A percentile compares a stretch with the other conserved stretches of the same genome.
Evolutionary conservation across 2,329 filamentous ascomycete species (phyloP).

Genomic region (Fusarium sp.): DNA sequence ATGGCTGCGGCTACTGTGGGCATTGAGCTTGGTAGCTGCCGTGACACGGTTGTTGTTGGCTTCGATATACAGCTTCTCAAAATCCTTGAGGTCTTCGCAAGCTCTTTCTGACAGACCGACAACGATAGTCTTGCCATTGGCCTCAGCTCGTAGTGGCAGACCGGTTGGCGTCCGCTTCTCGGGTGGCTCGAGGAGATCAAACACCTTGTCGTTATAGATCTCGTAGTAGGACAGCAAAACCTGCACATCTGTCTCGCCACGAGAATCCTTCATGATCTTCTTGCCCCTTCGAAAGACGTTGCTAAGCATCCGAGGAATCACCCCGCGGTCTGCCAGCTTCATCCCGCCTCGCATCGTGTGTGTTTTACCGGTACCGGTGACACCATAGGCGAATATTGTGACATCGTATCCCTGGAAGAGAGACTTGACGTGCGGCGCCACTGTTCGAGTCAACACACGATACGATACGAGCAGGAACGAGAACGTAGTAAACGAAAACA

Average conservation of each 20-base stretch:
- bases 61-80: constrained; percentile 89
- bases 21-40: constrained; percentile 90
- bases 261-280: constrained; percentile 84
- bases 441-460: constrained; percentile 59
- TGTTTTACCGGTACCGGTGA: constrained; percentile 93
- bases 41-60: constrained; percentile 92
- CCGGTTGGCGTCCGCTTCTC: constrained; percentile 87
- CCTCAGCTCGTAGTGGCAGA: constrained; percentile 84
- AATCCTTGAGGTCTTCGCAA: constrained; percentile 88
- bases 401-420: constrained; percentile 90
- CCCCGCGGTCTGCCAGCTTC: constrained; percentile 84
- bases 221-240: constrained; percentile 92
- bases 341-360: constrained; percentile 95
- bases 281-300: constrained; percentile 85
- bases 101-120: constrained; percentile 85
- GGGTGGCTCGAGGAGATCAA: constrained; percentile 85
- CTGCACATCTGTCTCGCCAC: constrained; percentile 74
- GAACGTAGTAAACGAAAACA: neutral
- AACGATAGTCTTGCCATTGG: constrained; percentile 86
- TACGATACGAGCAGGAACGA: neutral
- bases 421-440: constrained; percentile 88
- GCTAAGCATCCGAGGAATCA: constrained; percentile 87
- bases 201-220: constrained; percentile 97
- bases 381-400: constrained; percentile 92
- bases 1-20: constrained; percentile 89